phyloP scores from a whole-genome alignment of 176 grass and related monocot genomes.

The Hyparrhenia diplandra region DNA sequence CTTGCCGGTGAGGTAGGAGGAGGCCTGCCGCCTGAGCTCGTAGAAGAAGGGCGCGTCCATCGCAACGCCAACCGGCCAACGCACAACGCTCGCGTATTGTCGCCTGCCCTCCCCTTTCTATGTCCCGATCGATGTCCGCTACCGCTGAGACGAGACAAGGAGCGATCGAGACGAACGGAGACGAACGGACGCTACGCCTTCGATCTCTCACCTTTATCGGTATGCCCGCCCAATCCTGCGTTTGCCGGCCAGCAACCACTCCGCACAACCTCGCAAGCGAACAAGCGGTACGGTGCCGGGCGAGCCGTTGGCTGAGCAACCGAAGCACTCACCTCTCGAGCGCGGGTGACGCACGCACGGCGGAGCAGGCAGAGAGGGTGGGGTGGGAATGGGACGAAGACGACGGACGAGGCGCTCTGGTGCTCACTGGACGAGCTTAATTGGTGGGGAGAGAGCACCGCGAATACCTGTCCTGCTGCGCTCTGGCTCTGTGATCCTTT shows the following conservation, averaged over 20 bases:
- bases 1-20: slow-evolving; percentile 85
- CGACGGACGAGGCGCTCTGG: neutral
- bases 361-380: neutral
- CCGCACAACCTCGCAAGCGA: slow-evolving; percentile 13
- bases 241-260: slow-evolving; percentile 34
- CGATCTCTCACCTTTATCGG: no score
- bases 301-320: slow-evolving; percentile 14
- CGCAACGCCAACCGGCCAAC: neutral
- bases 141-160: neutral
- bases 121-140: neutral
- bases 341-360: slow-evolving; percentile 9
- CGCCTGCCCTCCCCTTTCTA: neutral
- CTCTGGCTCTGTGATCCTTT: neutral
- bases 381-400: neutral
- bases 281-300: slow-evolving; percentile 1
- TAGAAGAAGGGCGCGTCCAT: slow-evolving; percentile 74
- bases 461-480: neutral
- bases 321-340: slow-evolving; percentile 23
- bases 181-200: neutral
- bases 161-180: neutral
- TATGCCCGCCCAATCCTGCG: neutral
- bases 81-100: neutral
- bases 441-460: slow-evolving; percentile 4
- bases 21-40: slow-evolving; percentile 88
- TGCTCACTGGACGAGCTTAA: slow-evolving; percentile 20